Evolutionary conservation across 176 grass and related monocot species (phyloP).

Genomic region (Raddia distichophylla): DNA sequence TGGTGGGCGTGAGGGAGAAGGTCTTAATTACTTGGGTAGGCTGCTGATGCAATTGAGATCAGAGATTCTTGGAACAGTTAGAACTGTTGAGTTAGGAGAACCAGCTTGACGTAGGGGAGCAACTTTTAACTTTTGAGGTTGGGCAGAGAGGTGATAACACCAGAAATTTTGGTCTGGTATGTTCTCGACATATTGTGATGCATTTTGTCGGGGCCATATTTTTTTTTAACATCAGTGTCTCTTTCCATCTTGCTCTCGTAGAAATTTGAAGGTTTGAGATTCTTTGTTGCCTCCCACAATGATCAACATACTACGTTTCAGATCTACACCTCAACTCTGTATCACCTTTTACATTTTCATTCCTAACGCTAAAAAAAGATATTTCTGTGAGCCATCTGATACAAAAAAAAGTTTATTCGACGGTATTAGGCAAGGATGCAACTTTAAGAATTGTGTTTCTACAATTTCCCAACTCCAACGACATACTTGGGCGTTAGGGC

Average conservation of each 20-base stretch:
- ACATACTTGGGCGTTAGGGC: background rate
- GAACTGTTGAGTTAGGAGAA: background rate
- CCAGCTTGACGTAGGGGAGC: too few species aligned
- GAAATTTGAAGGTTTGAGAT: background rate
- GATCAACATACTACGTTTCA: background rate
- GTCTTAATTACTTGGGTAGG: slow-evolving; percentile 90
- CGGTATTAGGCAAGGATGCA: background rate
- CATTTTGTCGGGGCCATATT: background rate
- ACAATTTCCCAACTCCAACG: background rate
- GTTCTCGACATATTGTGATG: background rate
- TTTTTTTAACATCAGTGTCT: background rate
- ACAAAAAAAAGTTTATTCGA: background rate
- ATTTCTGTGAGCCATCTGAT: background rate
- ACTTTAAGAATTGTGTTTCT: background rate
- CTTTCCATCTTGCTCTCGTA: background rate
- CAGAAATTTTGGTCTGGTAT: background rate
- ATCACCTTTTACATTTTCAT: background rate
- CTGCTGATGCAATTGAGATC: slow-evolving; percentile 84
- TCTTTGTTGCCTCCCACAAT: too few species aligned
- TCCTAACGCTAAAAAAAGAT: background rate
- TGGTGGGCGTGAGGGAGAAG: slow-evolving; percentile 77
- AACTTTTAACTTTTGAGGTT: too few species aligned
- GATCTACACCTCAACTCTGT: background rate
- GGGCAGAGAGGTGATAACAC: too few species aligned
- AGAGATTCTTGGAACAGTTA: slow-evolving; percentile 49